Conservation (phyloP, 768 basidiomycete species). For the Tephrocybe rancida region DNA sequence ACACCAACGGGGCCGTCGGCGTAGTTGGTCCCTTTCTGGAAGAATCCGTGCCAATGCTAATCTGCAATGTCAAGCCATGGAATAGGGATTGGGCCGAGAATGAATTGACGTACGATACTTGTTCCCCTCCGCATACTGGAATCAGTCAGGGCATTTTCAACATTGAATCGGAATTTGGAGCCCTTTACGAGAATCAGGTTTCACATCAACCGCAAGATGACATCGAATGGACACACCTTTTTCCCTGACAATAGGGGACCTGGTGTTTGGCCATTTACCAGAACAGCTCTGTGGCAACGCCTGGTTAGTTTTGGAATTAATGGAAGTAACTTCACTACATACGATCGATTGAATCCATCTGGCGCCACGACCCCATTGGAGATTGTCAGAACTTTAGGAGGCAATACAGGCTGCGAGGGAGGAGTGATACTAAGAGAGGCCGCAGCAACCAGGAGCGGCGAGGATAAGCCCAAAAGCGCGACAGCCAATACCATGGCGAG, state of each 20-base stretch:
- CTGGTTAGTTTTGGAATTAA: neutral
- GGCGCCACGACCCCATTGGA: slow-evolving; percentile 24
- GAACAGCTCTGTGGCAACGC: slow-evolving; percentile 21
- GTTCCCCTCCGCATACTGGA: slow-evolving; percentile 39
- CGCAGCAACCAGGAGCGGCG: slow-evolving; percentile 7
- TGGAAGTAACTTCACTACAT: neutral
- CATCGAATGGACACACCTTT: slow-evolving; percentile 24
- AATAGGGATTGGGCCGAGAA: neutral
- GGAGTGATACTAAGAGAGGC: slow-evolving; percentile 10
- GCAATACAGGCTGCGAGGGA: slow-evolving; percentile 14
- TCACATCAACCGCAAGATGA: neutral
- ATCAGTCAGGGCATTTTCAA: slow-evolving; percentile 39
- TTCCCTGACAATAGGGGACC: slow-evolving; percentile 37
- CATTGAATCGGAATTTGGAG: slow-evolving; percentile 41
- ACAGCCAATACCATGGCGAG: slow-evolving; percentile 3
- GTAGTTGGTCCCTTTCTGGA: slow-evolving; percentile 32
- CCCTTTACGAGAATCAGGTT: slow-evolving; percentile 25
- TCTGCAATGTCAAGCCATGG: neutral
- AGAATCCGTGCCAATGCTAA: slow-evolving; percentile 38
- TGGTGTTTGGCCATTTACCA: slow-evolving; percentile 31
- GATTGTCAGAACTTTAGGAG: slow-evolving; percentile 17
- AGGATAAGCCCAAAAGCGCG: neutral
- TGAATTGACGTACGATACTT: slow-evolving; percentile 34
- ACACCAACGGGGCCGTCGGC: slow-evolving; percentile 31
- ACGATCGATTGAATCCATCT: slow-evolving; percentile 25